phyloP scores from a whole-genome alignment of 208 protist genomes.

The Angomonas ambiguus region DNA sequence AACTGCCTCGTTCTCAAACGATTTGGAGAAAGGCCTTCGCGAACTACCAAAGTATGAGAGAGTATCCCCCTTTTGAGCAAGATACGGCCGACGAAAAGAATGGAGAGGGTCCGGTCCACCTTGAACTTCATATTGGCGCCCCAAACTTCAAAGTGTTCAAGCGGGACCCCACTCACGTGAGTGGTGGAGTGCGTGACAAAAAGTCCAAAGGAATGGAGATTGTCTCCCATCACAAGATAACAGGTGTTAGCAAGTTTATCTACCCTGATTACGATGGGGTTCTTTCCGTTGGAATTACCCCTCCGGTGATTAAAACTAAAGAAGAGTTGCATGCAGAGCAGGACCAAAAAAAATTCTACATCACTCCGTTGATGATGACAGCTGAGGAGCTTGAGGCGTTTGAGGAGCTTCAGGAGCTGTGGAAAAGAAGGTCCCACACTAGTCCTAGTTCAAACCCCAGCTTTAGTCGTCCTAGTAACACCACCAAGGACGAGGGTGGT shows the following conservation, averaged over 20 bases:
- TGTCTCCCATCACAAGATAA: constrained; percentile 84
- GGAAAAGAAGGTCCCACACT: constrained; percentile 56
- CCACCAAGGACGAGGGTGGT: no score
- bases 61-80: constrained; percentile 46
- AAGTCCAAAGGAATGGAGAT: constrained; percentile 52
- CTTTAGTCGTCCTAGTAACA: no score
- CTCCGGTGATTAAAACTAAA: constrained; percentile 52
- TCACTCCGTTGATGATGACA: constrained; percentile 53
- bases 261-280: constrained; percentile 88
- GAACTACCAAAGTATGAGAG: constrained; percentile 37
- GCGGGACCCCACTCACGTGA: background rate
- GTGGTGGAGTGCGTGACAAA: background rate
- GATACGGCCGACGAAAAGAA: constrained; percentile 63
- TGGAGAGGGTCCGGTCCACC: constrained; percentile 30
- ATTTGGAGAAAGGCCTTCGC: constrained; percentile 56
- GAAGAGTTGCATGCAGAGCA: constrained; percentile 62
- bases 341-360: constrained; percentile 37
- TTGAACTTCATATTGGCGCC: background rate
- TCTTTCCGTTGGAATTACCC: constrained; percentile 69
- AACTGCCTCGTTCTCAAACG: constrained; percentile 40
- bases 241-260: constrained; percentile 53
- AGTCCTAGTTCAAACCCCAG: constrained; percentile 27
- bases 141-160: no score
- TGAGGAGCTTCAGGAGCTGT: constrained; percentile 80
- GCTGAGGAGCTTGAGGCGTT: constrained; percentile 68